phyloP scores from a whole-genome alignment of 192 early-diverging fungal species.

The Chytriomyces sp. region DNA sequence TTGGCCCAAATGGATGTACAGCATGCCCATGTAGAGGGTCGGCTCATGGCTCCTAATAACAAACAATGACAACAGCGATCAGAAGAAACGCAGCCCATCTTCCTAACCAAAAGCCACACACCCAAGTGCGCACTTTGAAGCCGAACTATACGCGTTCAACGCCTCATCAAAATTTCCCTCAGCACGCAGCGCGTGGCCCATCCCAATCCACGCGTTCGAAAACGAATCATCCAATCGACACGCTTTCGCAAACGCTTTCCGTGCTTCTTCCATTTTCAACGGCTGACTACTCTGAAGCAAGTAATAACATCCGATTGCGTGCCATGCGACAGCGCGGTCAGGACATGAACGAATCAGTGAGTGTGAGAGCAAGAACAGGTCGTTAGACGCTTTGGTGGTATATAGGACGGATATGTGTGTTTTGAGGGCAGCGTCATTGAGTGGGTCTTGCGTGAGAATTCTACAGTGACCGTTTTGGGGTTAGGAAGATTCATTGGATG shows the following conservation, averaged over 20 bases:
- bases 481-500: neutral
- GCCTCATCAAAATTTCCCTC: constrained; percentile 81
- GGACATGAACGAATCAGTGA: constrained; percentile 70
- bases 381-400: constrained; percentile 64
- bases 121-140: constrained; percentile 70
- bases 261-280: constrained; percentile 62
- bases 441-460: constrained; percentile 63
- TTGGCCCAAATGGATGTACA: constrained; percentile 67
- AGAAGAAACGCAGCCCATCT: neutral
- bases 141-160: constrained; percentile 72
- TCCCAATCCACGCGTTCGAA: constrained; percentile 79
- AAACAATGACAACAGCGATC: constrained; percentile 4
- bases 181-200: constrained; percentile 76
- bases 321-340: constrained; percentile 69
- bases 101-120: constrained; percentile 33
- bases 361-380: constrained; percentile 76
- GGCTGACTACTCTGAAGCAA: constrained; percentile 21
- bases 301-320: constrained; percentile 81
- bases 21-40: constrained; percentile 77
- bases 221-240: constrained; percentile 64
- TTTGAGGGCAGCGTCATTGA: constrained; percentile 63
- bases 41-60: constrained; percentile 69
- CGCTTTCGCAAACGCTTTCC: constrained; percentile 71
- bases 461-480: constrained; percentile 42
- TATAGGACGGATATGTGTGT: constrained; percentile 72